Conservation (phyloP, 257 asterid genomes). For the Thymus quinquecostatus region DNA sequence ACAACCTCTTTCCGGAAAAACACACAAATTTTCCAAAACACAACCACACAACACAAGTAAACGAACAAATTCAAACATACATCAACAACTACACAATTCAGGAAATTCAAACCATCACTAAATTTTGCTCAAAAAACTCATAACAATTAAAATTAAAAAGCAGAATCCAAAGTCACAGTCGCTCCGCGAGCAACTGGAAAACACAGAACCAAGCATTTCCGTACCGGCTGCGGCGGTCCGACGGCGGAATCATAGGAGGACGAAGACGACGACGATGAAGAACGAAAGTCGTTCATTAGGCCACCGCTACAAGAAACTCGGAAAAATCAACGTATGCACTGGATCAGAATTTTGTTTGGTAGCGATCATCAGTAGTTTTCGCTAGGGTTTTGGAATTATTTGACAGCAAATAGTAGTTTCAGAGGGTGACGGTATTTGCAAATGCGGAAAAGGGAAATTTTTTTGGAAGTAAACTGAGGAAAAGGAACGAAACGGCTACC, state of each 20-base stretch:
- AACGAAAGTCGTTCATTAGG: slow-evolving; percentile 52
- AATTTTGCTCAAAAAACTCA: slow-evolving; percentile 1
- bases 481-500: slow-evolving; percentile 39
- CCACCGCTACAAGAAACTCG: slow-evolving; percentile 33
- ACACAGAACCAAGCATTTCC: slow-evolving; percentile 7
- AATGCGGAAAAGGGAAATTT: background rate
- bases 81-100: slow-evolving; percentile 7
- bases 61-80: slow-evolving; percentile 3
- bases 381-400: slow-evolving; percentile 25
- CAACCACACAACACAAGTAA: background rate
- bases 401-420: slow-evolving; percentile 28
- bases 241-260: slow-evolving; percentile 67
- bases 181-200: background rate
- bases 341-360: slow-evolving; percentile 40
- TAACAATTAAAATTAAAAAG: background rate
- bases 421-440: slow-evolving; percentile 7
- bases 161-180: background rate
- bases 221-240: slow-evolving; percentile 55
- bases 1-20: background rate
- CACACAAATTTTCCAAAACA: slow-evolving; percentile 3
- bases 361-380: slow-evolving; percentile 26
- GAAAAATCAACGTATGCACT: slow-evolving; percentile 12
- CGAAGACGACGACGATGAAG: slow-evolving; percentile 46
- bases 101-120: slow-evolving; percentile 21
- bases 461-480: slow-evolving; percentile 20